These are phyloP conservation scores for Dactylellina cionopaga DNA, from an alignment of 2,329 filamentous ascomycete species.

Conservation along the genomic window DNA sequence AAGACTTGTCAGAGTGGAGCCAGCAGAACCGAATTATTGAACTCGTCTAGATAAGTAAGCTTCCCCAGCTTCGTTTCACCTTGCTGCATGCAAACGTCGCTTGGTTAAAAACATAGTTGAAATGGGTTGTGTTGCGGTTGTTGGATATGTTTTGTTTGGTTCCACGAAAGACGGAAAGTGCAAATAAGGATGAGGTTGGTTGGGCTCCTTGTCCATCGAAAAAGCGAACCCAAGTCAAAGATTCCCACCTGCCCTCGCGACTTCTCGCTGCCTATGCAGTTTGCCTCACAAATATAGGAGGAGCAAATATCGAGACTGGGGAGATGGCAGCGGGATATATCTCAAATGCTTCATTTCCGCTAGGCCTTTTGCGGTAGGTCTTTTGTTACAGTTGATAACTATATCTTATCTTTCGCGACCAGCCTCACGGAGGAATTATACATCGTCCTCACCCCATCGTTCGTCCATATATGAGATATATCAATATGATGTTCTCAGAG, in stretches of 20 bases:
- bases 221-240: too few relatives aligned
- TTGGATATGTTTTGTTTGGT: neutral
- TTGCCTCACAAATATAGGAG: conserved; percentile 2
- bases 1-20: too few relatives aligned
- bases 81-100: too few relatives aligned
- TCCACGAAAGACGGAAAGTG: neutral
- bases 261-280: neutral
- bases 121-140: neutral
- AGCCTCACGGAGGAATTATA: neutral
- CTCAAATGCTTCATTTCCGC: neutral
- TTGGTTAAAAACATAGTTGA: too few relatives aligned
- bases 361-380: conserved; percentile 16
- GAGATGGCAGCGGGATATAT: neutral
- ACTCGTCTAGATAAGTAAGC: too few relatives aligned
- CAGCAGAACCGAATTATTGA: too few relatives aligned
- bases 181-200: neutral
- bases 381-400: neutral
- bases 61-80: too few relatives aligned
- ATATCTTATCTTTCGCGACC: neutral
- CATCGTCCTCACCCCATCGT: too few relatives aligned
- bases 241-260: neutral
- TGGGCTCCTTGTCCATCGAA: too few relatives aligned
- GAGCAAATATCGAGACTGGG: neutral
- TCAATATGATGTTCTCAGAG: too few relatives aligned
- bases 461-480: too few relatives aligned